Percentiles rank a stretch among this genome's conserved stretches.
Evolutionary conservation across 164 flowering plant species (phyloP).

Genomic region (Macadamia integrifolia): DNA sequence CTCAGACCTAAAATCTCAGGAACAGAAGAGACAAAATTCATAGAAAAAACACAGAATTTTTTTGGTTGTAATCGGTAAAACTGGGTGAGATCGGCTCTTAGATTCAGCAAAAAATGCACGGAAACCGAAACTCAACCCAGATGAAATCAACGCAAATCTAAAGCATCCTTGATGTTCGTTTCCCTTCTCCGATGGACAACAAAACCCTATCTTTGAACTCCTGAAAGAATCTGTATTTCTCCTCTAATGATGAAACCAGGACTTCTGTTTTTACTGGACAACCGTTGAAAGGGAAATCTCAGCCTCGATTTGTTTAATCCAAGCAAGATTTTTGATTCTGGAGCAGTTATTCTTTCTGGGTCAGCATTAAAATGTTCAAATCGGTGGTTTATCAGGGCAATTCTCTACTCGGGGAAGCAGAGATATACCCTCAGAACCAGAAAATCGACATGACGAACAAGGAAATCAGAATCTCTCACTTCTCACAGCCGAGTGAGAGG

Average conservation of each 20-base stretch:
- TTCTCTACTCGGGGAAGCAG: constrained; percentile 79
- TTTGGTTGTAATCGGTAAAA: background rate
- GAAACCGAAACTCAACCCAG: constrained; percentile 8
- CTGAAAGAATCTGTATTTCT: background rate
- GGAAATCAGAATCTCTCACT: constrained; percentile 62
- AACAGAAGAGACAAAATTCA: background rate
- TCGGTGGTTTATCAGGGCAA: constrained; percentile 59
- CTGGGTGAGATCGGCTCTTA: background rate
- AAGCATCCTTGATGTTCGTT: constrained; percentile 4
- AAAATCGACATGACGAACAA: constrained; percentile 36
- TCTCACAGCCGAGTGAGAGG: constrained; percentile 84
- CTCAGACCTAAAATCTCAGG: constrained; percentile 11
- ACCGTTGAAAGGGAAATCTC: constrained; percentile 5
- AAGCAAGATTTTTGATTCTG: constrained; percentile 3
- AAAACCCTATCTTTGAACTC: constrained; percentile 5
- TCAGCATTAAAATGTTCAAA: constrained; percentile 39
- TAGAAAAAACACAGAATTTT: background rate
- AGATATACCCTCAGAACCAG: constrained; percentile 42
- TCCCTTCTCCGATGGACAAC: constrained; percentile 2
- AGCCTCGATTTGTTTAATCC: constrained; percentile 4
- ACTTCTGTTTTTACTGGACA: constrained; percentile 3
- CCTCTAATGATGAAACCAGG: constrained; percentile 3
- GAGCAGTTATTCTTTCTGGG: constrained; percentile 1
- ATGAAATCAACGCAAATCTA: constrained; percentile 17
- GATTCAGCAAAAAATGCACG: constrained; percentile 3